A percentile compares a stretch with the other conserved stretches of the same genome.
Conservation (phyloP, 306 rosid species). For the Hylodesmum podocarpum region DNA sequence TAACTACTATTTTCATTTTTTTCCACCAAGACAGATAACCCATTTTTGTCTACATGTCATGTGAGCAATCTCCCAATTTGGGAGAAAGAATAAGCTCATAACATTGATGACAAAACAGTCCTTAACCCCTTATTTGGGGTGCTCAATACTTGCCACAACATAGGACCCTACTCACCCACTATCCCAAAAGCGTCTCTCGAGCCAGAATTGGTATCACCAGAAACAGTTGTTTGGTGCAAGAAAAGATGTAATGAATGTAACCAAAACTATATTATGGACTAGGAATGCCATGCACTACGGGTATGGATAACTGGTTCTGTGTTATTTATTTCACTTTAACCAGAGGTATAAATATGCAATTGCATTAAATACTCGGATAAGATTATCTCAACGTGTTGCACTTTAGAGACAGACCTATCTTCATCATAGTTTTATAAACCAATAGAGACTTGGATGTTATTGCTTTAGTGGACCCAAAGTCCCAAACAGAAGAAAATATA, state of each 20-base stretch:
- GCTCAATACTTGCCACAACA: conserved; percentile 45
- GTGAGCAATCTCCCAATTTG: conserved; percentile 37
- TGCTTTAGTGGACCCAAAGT: conserved; percentile 34
- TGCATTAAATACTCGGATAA: too few relatives aligned
- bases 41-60: conserved; percentile 39
- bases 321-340: too few relatives aligned
- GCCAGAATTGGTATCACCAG: conserved; percentile 27
- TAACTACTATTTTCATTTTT: conserved; percentile 7
- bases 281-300: conserved; percentile 17
- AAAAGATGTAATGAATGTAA: conserved; percentile 14
- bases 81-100: conserved; percentile 23
- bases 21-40: conserved; percentile 26
- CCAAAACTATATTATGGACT: conserved; percentile 19
- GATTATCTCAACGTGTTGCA: too few relatives aligned
- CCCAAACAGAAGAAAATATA: conserved; percentile 18
- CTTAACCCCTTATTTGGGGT: conserved; percentile 16
- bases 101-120: conserved; percentile 39
- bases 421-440: conserved; percentile 5
- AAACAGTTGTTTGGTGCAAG: conserved; percentile 13
- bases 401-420: conserved; percentile 28
- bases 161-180: conserved; percentile 37
- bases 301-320: too few relatives aligned
- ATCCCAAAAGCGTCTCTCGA: neutral
- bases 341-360: too few relatives aligned
- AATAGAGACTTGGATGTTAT: conserved; percentile 5